Conservation (phyloP, 1,284 basidiomycete species). For the Ceratorhiza oryzae-sativae region DNA sequence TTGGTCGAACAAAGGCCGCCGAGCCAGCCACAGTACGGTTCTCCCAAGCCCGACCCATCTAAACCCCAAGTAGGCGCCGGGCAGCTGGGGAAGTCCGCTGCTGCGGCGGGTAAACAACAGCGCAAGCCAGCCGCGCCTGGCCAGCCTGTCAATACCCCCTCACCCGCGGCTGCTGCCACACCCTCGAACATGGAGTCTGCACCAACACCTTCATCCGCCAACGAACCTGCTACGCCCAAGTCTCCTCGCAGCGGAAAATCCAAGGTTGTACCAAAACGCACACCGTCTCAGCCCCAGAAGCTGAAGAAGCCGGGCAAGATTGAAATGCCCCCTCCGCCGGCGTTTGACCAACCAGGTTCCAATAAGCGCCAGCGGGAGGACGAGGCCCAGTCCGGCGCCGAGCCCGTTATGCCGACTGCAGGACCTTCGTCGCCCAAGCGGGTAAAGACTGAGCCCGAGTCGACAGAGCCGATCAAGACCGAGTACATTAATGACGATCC, state of each 20-base stretch:
- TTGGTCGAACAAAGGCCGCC: slow-evolving; percentile 27
- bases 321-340: slow-evolving; percentile 7
- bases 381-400: not conserved
- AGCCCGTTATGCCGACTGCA: slow-evolving; percentile 17
- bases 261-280: slow-evolving; percentile 11
- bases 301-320: slow-evolving; percentile 23
- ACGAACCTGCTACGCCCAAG: slow-evolving; percentile 37
- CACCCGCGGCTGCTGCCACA: slow-evolving; percentile 29
- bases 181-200: slow-evolving; percentile 37
- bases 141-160: slow-evolving; percentile 25
- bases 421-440: slow-evolving; percentile 37
- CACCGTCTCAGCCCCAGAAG: slow-evolving; percentile 11
- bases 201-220: slow-evolving; percentile 20
- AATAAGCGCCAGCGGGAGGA: slow-evolving; percentile 37
- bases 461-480: slow-evolving; percentile 21
- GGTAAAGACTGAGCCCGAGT: slow-evolving; percentile 33
- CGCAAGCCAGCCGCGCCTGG: slow-evolving; percentile 29
- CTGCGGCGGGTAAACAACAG: slow-evolving; percentile 4
- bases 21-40: slow-evolving; percentile 32
- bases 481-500: slow-evolving; percentile 23
- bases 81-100: slow-evolving; percentile 6
- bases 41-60: slow-evolving; percentile 30
- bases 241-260: slow-evolving; percentile 20
- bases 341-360: slow-evolving; percentile 16
- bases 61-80: not conserved